Evolutionary conservation across 2,329 filamentous ascomycete species (phyloP).

Genomic region (Diaporthe capsici): DNA sequence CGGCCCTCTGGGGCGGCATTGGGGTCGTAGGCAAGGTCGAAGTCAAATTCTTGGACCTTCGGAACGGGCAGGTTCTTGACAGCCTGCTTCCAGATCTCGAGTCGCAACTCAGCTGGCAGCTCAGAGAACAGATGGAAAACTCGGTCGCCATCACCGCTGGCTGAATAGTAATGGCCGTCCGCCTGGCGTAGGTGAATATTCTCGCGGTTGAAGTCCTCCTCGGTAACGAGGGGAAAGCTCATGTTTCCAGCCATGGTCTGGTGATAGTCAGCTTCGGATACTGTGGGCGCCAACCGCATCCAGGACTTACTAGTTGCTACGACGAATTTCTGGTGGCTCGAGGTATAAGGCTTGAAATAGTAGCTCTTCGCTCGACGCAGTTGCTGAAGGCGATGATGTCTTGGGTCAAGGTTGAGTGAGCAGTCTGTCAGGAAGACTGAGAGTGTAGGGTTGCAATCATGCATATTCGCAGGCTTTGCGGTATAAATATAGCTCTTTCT

Average conservation of each 20-base stretch:
- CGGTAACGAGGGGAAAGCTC: neutral
- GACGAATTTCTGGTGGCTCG: too few relatives aligned
- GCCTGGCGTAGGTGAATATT: neutral
- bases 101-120: slow-evolving; percentile 8
- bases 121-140: neutral
- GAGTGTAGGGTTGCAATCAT: neutral
- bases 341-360: neutral
- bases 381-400: neutral
- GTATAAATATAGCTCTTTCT: neutral
- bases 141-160: neutral
- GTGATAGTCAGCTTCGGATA: neutral
- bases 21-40: neutral
- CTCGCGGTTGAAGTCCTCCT: neutral
- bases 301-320: neutral
- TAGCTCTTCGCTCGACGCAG: neutral
- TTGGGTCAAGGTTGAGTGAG: neutral
- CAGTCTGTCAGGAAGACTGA: neutral
- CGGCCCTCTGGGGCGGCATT: neutral
- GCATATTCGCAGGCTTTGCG: neutral
- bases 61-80: neutral
- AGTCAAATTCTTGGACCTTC: neutral
- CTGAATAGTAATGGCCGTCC: neutral
- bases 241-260: neutral
- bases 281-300: too few relatives aligned
- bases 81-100: neutral